Evolutionary conservation across 2,329 filamentous ascomycete genomes (phyloP), one percentile per base, ranked within the genome.

Genomic region (Epichloe hybrida): DNA sequence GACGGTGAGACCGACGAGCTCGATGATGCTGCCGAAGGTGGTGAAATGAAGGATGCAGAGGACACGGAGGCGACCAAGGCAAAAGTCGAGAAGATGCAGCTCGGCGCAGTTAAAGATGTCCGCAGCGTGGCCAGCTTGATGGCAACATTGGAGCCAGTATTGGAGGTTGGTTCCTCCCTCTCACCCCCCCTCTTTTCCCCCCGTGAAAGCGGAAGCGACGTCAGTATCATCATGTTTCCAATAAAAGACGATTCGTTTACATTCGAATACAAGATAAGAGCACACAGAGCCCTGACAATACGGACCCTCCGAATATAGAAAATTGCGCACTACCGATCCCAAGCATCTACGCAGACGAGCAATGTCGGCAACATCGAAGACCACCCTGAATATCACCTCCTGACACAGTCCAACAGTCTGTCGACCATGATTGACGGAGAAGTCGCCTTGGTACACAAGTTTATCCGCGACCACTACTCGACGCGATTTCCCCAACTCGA

Each of bases 381-480:
- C 62, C 89, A 95, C 60, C 88, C 88, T 48, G 89, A 95, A 65
- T 95, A 95, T 67, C 82, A 88, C 66, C 80, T 95, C 37, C 71
- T 95, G 52, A 94, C 88, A 36, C 83, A 93, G 64, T 89, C 89
- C 15, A 95, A 95, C 64, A 86, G 84, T 23, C 76, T 95, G 7
- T 95, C 93, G 0, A 94, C 91, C 5, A 85, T 86, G 55, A 96
- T 97, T 58, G 90, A 95, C 58, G 88, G 87, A 63, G 91, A 97
- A 66, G 86, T 97, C 44, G 86, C 86, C 36, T 78, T 93, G 7
- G 87, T 97, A 21, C 93, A 98, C 74, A 98, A 98, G 69, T 94
- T 88, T 66, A 88, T 96, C 53, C 81, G 91, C 61, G 93, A 98
- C 62, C 88, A 96, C 68, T 98, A 98, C 70, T 95, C 90, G 9